phyloP scores from a whole-genome alignment of 306 rosid species.

The Cicer yamashitae region DNA sequence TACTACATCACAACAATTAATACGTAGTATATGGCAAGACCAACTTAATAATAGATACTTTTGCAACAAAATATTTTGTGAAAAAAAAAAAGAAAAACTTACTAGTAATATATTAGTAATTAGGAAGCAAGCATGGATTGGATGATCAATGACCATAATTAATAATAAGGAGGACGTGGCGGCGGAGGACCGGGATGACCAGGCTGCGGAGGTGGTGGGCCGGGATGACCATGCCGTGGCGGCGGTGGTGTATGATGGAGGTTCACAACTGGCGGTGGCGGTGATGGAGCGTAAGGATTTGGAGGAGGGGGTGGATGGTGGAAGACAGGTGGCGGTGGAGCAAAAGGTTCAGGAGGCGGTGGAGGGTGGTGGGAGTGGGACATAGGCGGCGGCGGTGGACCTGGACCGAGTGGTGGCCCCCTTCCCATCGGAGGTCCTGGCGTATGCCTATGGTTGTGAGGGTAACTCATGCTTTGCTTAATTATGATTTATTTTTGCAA shows the following conservation, averaged over 20 bases:
- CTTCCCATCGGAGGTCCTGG: slow-evolving; percentile 26
- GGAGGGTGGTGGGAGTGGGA: slow-evolving; percentile 9
- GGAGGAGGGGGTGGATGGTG: slow-evolving; percentile 18
- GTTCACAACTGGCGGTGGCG: slow-evolving; percentile 7
- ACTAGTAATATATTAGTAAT: background rate
- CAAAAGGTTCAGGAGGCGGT: slow-evolving; percentile 21
- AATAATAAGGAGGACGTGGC: slow-evolving; percentile 36
- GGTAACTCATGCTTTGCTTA: slow-evolving; percentile 34
- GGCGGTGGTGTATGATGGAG: slow-evolving; percentile 8
- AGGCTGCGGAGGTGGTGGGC: slow-evolving; percentile 14
- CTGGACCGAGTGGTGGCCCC: background rate
- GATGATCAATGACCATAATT: background rate
- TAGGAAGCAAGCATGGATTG: background rate
- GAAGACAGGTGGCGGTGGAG: slow-evolving; percentile 22
- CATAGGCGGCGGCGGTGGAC: slow-evolving; percentile 30
- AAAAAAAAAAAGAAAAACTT: background rate
- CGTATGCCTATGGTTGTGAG: background rate
- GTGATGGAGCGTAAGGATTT: slow-evolving; percentile 1
- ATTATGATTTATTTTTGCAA: background rate
- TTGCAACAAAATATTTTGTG: too few species aligned
- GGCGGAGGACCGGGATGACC: slow-evolving; percentile 22
- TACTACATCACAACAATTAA: background rate
- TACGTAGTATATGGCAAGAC: background rate
- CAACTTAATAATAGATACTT: background rate
- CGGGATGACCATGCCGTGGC: slow-evolving; percentile 11